These are phyloP conservation scores for Fusarium gaditjirri DNA, from an alignment of 2,329 filamentous ascomycete genomes.

Conservation along the genomic window DNA sequence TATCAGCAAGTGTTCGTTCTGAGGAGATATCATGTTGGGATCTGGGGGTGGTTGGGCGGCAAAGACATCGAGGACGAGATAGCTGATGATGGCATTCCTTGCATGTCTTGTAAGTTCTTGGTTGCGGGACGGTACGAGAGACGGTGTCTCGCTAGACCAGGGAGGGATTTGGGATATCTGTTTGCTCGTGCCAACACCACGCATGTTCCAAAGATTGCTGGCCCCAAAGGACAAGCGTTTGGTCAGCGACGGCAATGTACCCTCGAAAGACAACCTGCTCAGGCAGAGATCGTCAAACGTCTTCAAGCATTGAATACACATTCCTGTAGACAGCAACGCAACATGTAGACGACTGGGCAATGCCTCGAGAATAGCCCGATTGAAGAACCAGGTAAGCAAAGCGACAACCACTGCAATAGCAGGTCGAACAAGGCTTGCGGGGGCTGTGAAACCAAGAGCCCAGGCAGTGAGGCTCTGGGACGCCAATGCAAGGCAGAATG, in stretches of 20 bases:
- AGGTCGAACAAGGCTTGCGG: background rate
- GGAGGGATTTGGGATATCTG: conserved; percentile 10
- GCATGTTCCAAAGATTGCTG: conserved; percentile 31
- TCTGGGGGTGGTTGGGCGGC: conserved; percentile 21
- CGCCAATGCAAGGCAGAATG: conserved; percentile 2
- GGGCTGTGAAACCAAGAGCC: conserved; percentile 11
- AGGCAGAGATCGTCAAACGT: conserved; percentile 30
- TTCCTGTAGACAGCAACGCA: conserved; percentile 28
- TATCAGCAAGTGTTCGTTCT: conserved; percentile 14
- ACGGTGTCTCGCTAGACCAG: background rate
- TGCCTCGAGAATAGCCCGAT: conserved; percentile 2
- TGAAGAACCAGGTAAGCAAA: conserved; percentile 23
- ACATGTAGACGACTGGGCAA: conserved; percentile 26
- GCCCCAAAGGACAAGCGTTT: conserved; percentile 9
- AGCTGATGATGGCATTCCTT: conserved; percentile 11
- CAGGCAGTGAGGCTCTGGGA: conserved; percentile 17
- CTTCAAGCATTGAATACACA: conserved; percentile 38
- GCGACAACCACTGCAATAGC: background rate
- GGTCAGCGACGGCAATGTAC: background rate
- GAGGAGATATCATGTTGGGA: conserved; percentile 17
- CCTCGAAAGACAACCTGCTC: conserved; percentile 5
- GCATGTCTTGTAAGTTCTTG: conserved; percentile 16
- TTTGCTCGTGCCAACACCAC: conserved; percentile 19
- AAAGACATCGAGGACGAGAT: conserved; percentile 29
- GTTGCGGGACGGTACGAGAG: conserved; percentile 7